Evolutionary conservation across 371 early-diverging fungal species (phyloP).

Genomic region (Circinella minor): DNA sequence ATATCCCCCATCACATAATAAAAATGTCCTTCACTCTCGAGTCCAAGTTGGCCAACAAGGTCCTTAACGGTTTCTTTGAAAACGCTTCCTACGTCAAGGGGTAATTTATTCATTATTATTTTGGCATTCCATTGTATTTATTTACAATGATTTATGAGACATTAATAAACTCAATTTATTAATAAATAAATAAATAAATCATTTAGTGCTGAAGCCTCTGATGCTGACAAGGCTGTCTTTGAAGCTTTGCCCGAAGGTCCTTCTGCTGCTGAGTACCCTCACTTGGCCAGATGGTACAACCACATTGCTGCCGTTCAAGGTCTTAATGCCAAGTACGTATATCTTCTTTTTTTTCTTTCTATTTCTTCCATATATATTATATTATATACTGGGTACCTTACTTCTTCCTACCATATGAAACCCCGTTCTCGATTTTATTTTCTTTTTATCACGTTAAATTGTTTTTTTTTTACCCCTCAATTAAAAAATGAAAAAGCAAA

Average conservation of each 20-base stretch:
- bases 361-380: background rate
- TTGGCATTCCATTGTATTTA: constrained; percentile 42
- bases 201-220: constrained; percentile 80
- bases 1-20: constrained; percentile 8
- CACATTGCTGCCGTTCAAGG: constrained; percentile 83
- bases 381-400: background rate
- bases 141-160: constrained; percentile 84
- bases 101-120: constrained; percentile 56
- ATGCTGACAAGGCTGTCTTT: constrained; percentile 94
- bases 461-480: too few relatives aligned
- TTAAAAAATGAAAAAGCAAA: too few relatives aligned
- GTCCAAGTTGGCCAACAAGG: constrained; percentile 83
- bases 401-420: too few relatives aligned
- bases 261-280: constrained; percentile 78
- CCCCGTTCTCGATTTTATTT: background rate
- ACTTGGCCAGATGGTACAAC: constrained; percentile 94
- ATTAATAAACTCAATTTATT: too few relatives aligned
- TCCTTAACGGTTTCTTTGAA: constrained; percentile 82
- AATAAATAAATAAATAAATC: too few relatives aligned
- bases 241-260: constrained; percentile 81
- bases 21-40: constrained; percentile 70
- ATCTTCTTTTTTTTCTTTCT: background rate
- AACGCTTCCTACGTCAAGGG: constrained; percentile 80
- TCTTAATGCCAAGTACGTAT: constrained; percentile 53
- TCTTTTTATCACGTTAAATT: too few relatives aligned